Base-by-base conservation (phyloP, 2,329 filamentous ascomycete species). In the Xylaria sp. region DNA sequence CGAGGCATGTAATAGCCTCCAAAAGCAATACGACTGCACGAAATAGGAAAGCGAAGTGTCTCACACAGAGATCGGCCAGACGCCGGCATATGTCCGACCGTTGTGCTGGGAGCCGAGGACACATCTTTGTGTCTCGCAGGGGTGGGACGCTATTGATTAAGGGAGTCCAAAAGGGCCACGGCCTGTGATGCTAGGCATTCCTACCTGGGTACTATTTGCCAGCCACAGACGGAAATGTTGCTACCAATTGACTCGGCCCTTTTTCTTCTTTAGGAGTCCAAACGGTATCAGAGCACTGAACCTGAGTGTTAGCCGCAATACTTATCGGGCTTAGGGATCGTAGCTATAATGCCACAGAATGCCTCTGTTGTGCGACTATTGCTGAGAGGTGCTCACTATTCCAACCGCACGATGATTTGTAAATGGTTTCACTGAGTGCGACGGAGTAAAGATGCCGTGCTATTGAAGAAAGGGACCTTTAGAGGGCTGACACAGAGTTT, bases 101-200 rank as follows among this genome's bases (percentile, higher is more conserved):
- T 62, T 59, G 41, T 58, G n/a, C 28, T 28, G 31, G 43, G 13
- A 41, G 20, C 51, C 52, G 39, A 64, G 51, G 54, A 59, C n/a
- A 55, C 23, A 52, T 20, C 36, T 28, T 8, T 71, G 66, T 66
- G 66, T 66, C 63, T 64, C 58, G 23, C 36, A 20, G 48, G n/a
- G 36, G 31, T 10, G 46, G 41, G 20, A 41, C 43, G 13, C 51
- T 59, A 71, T 69, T 71, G 62, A 61, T 15, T 3, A n/a, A 33
- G 13, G 13, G 25, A 18, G 41, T 15, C 25, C 13, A 48, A 25
- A 55, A 41, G 18, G 18, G 61, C 28, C 13, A 59, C 25, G 33
- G 13, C 31, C 61, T 36, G 48, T 43, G 46, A 48, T 39, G 23
- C 56, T 65, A 33, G 61, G 57, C 23, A 65, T 61, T 57, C 39